Conservation (phyloP, 2,329 filamentous ascomycete species). For the Neopestalotiopsis sp. region DNA sequence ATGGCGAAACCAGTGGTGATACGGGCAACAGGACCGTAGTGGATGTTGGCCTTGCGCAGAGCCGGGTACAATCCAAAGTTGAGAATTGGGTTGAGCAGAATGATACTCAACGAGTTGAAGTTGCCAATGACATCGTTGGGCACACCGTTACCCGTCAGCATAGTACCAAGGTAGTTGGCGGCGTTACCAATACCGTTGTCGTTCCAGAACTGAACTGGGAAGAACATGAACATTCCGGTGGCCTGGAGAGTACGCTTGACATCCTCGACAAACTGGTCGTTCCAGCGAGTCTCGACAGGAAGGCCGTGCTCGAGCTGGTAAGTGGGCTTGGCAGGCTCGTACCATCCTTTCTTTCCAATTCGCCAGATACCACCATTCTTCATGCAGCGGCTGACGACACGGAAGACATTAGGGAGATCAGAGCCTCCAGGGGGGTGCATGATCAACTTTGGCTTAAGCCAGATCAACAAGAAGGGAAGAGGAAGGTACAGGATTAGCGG, state of each 20-base stretch:
- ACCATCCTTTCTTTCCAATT: slow-evolving; percentile 56
- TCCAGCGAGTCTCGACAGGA: slow-evolving; percentile 52
- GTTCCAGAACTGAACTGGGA: slow-evolving; percentile 50
- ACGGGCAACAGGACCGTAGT: slow-evolving; percentile 53
- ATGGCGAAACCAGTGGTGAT: slow-evolving; percentile 57
- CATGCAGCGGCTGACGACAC: slow-evolving; percentile 42
- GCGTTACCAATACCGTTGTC: slow-evolving; percentile 56
- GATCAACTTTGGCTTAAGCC: slow-evolving; percentile 47
- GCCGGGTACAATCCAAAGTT: slow-evolving; percentile 54
- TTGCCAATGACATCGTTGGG: slow-evolving; percentile 57
- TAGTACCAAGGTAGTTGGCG: slow-evolving; percentile 52
- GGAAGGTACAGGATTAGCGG: slow-evolving; percentile 50
- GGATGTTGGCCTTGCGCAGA: slow-evolving; percentile 46
- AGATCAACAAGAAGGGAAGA: slow-evolving; percentile 47
- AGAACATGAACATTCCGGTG: slow-evolving; percentile 64
- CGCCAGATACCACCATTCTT: slow-evolving; percentile 42
- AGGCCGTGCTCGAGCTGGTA: slow-evolving; percentile 50
- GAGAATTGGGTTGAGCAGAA: slow-evolving; percentile 51
- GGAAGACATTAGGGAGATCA: slow-evolving; percentile 50
- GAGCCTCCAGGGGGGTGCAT: slow-evolving; percentile 51
- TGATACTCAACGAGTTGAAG: slow-evolving; percentile 57
- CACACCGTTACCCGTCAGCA: slow-evolving; percentile 53
- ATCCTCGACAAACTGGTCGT: slow-evolving; percentile 72
- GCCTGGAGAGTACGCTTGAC: slow-evolving; percentile 65
- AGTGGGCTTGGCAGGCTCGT: slow-evolving; percentile 65